Evolutionary conservation across 305 asterid species (phyloP).

Genomic region (Fraxinus paxiana): DNA sequence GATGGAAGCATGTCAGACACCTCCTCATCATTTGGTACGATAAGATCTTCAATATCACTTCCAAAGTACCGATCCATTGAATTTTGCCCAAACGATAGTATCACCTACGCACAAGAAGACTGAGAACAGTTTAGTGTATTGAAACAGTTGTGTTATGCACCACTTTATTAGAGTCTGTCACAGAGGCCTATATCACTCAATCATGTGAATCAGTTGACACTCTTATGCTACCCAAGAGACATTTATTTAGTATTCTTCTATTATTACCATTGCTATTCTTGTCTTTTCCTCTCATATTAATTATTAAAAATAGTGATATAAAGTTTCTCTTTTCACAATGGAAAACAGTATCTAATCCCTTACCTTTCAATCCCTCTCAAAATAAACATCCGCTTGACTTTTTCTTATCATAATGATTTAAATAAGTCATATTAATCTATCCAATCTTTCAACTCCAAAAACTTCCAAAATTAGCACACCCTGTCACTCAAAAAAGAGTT

Average conservation of each 20-base stretch:
- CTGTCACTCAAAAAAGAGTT: neutral
- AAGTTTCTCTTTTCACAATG: neutral
- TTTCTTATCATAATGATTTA: neutral
- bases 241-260: neutral
- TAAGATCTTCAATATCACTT: constrained; percentile 19
- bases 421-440: neutral
- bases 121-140: neutral
- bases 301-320: neutral
- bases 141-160: neutral
- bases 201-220: neutral
- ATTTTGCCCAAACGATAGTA: neutral
- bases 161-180: neutral
- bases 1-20: constrained; percentile 29
- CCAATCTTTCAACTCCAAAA: neutral
- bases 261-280: neutral
- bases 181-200: neutral
- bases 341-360: neutral
- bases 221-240: neutral
- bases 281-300: neutral
- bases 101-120: neutral
- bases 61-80: constrained; percentile 39
- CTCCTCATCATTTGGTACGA: constrained; percentile 31
- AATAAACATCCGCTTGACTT: neutral
- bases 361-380: neutral
- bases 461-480: neutral